These are phyloP conservation scores for Phytopythium kandeliae DNA, from an alignment of 352 stramenopile genomes.

Conservation along the genomic window DNA sequence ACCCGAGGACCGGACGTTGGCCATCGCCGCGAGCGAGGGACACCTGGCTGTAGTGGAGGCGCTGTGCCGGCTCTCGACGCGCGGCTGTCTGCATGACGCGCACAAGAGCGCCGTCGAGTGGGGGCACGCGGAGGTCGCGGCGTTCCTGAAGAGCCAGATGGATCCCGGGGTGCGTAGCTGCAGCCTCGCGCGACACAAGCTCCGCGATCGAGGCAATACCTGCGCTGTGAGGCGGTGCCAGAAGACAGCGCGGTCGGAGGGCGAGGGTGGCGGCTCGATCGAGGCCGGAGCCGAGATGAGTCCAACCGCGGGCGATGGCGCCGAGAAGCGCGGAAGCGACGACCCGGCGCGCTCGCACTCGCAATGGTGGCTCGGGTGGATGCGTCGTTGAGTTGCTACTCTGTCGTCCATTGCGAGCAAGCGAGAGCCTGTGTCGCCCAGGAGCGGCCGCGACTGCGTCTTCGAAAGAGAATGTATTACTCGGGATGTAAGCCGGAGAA, in stretches of 20 bases:
- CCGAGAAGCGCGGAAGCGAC: neutral
- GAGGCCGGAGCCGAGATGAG: neutral
- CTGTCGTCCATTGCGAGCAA: neutral
- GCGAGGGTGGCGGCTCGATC: too few species aligned
- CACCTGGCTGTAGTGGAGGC: conserved; percentile 16
- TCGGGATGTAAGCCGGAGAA: too few species aligned
- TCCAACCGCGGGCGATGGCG: neutral
- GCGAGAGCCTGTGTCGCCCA: too few species aligned
- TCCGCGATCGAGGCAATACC: too few species aligned
- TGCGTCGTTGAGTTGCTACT: neutral
- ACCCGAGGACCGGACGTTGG: conserved; percentile 10
- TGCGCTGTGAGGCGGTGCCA: neutral
- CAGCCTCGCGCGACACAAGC: conserved; percentile 1
- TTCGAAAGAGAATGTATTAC: too few species aligned
- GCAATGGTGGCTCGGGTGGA: neutral
- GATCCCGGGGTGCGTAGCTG: neutral
- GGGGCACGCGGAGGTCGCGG: conserved; percentile 11
- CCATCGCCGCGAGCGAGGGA: conserved; percentile 11
- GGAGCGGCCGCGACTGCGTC: too few species aligned
- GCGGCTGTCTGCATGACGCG: conserved; percentile 13
- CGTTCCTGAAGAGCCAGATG: conserved; percentile 9
- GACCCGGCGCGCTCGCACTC: neutral
- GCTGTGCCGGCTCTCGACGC: conserved; percentile 9
- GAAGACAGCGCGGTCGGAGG: too few species aligned
- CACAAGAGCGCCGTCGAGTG: conserved; percentile 6